These are phyloP conservation scores for Paulownia fortunei DNA, from an alignment of 257 asterid species.

Conservation along the genomic window DNA sequence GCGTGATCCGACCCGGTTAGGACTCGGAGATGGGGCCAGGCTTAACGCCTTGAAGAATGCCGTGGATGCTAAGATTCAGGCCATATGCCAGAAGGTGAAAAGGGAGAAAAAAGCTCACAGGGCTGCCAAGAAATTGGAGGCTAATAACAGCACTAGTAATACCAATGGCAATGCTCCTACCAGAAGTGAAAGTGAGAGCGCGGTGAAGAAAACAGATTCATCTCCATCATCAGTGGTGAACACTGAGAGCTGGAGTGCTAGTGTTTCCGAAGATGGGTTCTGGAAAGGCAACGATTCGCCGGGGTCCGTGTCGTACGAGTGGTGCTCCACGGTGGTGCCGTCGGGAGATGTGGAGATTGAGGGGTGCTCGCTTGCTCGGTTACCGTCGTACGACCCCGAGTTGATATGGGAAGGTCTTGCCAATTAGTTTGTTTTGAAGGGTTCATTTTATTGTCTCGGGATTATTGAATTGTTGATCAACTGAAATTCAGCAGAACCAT, in stretches of 20 bases:
- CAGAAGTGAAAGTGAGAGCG: constrained; percentile 23
- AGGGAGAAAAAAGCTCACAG: constrained; percentile 55
- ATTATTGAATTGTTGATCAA: neutral
- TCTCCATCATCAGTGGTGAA: constrained; percentile 42
- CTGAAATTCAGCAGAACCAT: neutral
- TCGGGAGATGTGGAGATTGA: constrained; percentile 50
- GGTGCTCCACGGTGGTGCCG: constrained; percentile 39
- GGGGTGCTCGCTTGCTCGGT: constrained; percentile 70
- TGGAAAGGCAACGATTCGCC: constrained; percentile 56
- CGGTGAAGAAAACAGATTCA: constrained; percentile 37
- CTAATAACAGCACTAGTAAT: neutral
- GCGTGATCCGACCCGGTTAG: constrained; percentile 60
- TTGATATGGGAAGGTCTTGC: constrained; percentile 95
- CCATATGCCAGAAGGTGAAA: constrained; percentile 75
- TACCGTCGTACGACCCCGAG: constrained; percentile 94
- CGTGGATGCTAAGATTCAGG: constrained; percentile 89
- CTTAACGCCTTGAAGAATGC: constrained; percentile 69
- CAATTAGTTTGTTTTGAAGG: constrained; percentile 41
- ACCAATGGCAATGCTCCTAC: neutral
- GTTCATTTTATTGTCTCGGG: neutral
- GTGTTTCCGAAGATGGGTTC: constrained; percentile 61
- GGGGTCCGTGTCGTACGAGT: constrained; percentile 45
- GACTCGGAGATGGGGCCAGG: constrained; percentile 56
- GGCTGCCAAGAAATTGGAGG: constrained; percentile 36
- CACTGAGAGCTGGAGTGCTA: constrained; percentile 37